Conservation (phyloP, 1,284 basidiomycete genomes). For the Melampsora larici-populina region DNA sequence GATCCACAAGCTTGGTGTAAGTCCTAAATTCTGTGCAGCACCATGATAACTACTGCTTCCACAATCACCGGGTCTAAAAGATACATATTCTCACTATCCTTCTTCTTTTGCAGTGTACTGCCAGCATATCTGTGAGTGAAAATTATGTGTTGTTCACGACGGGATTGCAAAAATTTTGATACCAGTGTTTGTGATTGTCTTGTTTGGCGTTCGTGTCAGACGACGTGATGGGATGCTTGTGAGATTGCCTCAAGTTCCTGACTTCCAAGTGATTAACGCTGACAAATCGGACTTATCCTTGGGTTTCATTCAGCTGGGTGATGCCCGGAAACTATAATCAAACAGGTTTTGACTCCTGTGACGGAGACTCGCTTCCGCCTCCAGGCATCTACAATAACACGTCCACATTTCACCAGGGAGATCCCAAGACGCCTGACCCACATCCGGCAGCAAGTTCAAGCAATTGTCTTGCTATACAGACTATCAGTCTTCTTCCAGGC, state of each 20-base stretch:
- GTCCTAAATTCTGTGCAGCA: background rate
- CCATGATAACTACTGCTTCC: background rate
- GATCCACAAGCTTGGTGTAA: slow-evolving; percentile 18
- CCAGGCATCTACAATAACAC: slow-evolving; percentile 46
- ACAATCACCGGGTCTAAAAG: too few relatives aligned
- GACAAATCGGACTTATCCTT: too few relatives aligned
- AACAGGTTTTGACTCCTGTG: slow-evolving; percentile 44
- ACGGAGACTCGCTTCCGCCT: slow-evolving; percentile 44
- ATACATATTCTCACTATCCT: background rate
- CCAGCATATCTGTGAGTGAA: slow-evolving; percentile 2
- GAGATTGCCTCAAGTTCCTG: background rate
- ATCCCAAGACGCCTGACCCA: slow-evolving; percentile 44
- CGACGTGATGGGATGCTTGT: background rate
- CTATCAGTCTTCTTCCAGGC: background rate
- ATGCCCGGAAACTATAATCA: slow-evolving; percentile 35
- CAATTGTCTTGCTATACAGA: background rate
- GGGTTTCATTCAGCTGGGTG: background rate
- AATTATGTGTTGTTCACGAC: too few relatives aligned
- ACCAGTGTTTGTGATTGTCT: too few relatives aligned
- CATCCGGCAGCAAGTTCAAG: slow-evolving; percentile 34
- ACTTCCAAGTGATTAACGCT: too few relatives aligned
- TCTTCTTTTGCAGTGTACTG: background rate
- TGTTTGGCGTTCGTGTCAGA: background rate
- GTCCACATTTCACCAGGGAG: slow-evolving; percentile 47
- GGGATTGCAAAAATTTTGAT: too few relatives aligned